Percentiles rank a stretch among this genome's conserved stretches.
Evolutionary conservation across 2,329 filamentous ascomycete genomes (phyloP).

Genomic region (Alternaria sp.): DNA sequence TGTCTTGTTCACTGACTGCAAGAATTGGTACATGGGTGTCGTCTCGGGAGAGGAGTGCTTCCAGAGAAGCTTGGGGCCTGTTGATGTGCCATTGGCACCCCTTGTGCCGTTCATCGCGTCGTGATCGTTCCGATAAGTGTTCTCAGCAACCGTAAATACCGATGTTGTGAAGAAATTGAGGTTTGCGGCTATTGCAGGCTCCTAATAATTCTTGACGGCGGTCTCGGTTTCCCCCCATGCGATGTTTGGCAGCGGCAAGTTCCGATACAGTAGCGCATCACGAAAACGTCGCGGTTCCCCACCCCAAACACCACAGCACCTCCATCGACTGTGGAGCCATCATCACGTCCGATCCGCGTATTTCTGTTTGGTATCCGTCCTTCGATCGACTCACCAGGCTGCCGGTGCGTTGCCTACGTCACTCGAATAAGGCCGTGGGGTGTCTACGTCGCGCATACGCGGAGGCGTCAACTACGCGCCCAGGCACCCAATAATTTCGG

Average conservation of each 20-base stretch:
- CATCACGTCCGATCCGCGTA: neutral
- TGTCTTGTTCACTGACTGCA: conserved; percentile 71
- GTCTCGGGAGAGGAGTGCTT: conserved; percentile 69
- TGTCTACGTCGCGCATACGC: neutral
- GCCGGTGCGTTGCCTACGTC: neutral
- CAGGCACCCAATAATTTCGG: neutral
- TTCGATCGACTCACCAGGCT: neutral
- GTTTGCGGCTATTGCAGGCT: conserved; percentile 6
- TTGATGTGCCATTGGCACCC: conserved; percentile 32
- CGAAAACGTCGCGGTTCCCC: neutral
- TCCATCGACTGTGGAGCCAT: neutral
- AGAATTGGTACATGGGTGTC: conserved; percentile 76
- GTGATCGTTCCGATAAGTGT: neutral
- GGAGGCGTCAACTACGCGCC: neutral
- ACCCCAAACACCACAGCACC: neutral
- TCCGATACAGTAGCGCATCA: neutral
- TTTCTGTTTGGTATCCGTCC: neutral
- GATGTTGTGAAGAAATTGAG: neutral
- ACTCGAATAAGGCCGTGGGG: neutral
- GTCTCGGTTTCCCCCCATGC: conserved; percentile 7
- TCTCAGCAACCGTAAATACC: neutral
- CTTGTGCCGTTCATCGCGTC: conserved; percentile 18
- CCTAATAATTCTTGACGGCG: conserved; percentile 3
- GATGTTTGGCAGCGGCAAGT: neutral
- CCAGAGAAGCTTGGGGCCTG: conserved; percentile 62